Conservation (phyloP, 345 rosid species). For the Iberis pinnata region DNA sequence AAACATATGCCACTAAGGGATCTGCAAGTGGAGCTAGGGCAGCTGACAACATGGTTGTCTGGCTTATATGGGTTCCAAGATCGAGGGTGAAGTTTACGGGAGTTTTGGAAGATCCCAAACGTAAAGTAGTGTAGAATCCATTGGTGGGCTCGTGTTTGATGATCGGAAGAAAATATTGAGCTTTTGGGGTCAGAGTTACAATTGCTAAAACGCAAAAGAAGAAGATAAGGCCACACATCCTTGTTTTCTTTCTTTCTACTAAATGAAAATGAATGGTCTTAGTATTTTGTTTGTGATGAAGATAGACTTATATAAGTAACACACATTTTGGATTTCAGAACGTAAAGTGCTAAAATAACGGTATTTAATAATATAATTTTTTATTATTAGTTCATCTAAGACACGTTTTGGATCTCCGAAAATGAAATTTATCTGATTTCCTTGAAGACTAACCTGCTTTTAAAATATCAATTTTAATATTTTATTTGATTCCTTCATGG, state of each 20-base stretch:
- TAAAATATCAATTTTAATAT: too few relatives aligned
- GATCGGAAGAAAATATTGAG: constrained; percentile 27
- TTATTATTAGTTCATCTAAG: too few relatives aligned
- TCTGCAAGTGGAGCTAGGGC: constrained; percentile 3
- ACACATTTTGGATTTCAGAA: too few relatives aligned
- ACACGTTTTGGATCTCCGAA: too few relatives aligned
- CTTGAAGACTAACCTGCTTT: too few relatives aligned
- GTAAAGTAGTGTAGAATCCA: constrained; percentile 31
- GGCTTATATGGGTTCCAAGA: background rate
- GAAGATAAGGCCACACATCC: background rate
- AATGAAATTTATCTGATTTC: too few relatives aligned
- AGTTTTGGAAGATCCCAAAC: constrained; percentile 18
- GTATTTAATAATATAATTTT: too few relatives aligned
- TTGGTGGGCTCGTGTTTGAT: constrained; percentile 30
- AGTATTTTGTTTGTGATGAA: background rate
- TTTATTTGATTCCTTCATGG: too few relatives aligned
- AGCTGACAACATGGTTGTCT: too few relatives aligned
- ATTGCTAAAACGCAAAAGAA: background rate
- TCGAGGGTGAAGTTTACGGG: constrained; percentile 10
- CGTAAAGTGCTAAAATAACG: too few relatives aligned
- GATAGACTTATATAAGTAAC: too few relatives aligned
- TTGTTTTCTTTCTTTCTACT: background rate
- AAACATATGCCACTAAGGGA: background rate
- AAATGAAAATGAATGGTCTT: background rate
- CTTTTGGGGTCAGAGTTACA: background rate